phyloP scores from a whole-genome alignment of 352 stramenopile genomes.

The Globisporangium viniferum region DNA sequence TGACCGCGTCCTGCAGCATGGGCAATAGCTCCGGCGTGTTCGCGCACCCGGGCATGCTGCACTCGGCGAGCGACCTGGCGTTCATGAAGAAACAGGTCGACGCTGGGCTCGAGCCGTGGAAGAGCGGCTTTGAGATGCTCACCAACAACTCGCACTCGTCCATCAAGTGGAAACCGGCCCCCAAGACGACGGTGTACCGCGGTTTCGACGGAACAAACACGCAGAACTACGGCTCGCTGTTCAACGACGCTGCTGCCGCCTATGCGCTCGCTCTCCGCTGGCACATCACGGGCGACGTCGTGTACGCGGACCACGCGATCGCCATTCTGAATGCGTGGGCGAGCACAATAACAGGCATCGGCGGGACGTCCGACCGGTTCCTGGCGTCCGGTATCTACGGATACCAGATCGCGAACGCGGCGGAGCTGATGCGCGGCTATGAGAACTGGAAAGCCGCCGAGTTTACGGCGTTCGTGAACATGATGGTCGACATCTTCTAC shows the following conservation, averaged over 20 bases:
- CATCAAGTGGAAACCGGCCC: slow-evolving; percentile 8
- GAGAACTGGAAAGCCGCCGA: slow-evolving; percentile 5
- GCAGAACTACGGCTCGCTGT: slow-evolving; percentile 20
- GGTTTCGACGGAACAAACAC: slow-evolving; percentile 12
- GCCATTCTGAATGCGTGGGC: slow-evolving; percentile 20
- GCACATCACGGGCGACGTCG: slow-evolving; percentile 15
- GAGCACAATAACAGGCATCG: slow-evolving; percentile 11
- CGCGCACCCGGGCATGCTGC: slow-evolving; percentile 18
- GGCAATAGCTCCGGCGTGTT: slow-evolving; percentile 7
- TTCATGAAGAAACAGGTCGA: slow-evolving; percentile 17
- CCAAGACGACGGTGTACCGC: slow-evolving; percentile 13
- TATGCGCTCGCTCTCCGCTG: slow-evolving; percentile 20
- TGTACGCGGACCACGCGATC: slow-evolving; percentile 13
- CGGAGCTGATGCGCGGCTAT: slow-evolving; percentile 19
- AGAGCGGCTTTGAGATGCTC: slow-evolving; percentile 17
- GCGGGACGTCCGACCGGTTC: slow-evolving; percentile 18
- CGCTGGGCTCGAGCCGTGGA: slow-evolving; percentile 19
- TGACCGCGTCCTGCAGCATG: slow-evolving; percentile 11
- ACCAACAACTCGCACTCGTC: slow-evolving; percentile 19
- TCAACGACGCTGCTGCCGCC: slow-evolving; percentile 18
- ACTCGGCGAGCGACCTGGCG: slow-evolving; percentile 17
- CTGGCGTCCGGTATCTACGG: slow-evolving; percentile 22
- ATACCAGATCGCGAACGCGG: slow-evolving; percentile 22
- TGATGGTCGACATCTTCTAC: slow-evolving; percentile 22
- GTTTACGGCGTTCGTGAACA: slow-evolving; percentile 14